Evolutionary conservation across 805 yeast species (phyloP).

Genomic region (Pichia manshurica): DNA sequence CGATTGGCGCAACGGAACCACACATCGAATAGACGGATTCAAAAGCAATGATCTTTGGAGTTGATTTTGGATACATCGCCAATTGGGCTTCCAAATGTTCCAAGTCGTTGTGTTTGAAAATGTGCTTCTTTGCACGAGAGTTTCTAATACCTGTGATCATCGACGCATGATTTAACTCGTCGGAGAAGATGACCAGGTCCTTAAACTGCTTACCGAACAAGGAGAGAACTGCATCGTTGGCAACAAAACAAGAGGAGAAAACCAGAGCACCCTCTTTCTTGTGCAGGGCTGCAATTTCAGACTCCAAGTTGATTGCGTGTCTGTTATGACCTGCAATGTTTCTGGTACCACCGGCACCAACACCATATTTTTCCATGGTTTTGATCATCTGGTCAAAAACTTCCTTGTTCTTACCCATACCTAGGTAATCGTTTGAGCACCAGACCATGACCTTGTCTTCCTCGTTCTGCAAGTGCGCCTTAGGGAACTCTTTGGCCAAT

Average conservation of each 20-base stretch:
- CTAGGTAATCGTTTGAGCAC: slow-evolving; percentile 98
- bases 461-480: slow-evolving; percentile 75
- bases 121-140: slow-evolving; percentile 80
- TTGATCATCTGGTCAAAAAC: slow-evolving; percentile 72
- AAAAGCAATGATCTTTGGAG: slow-evolving; percentile 93
- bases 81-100: slow-evolving; percentile 74
- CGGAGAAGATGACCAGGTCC: slow-evolving; percentile 86
- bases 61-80: slow-evolving; percentile 73
- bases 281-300: slow-evolving; percentile 83
- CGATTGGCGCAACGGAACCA: slow-evolving; percentile 94
- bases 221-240: slow-evolving; percentile 91
- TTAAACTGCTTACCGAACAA: slow-evolving; percentile 87
- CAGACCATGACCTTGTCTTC: slow-evolving; percentile 91
- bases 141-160: slow-evolving; percentile 95
- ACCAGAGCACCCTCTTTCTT: slow-evolving; percentile 93
- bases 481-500: slow-evolving; percentile 87
- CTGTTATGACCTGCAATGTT: slow-evolving; percentile 96
- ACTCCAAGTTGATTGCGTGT: slow-evolving; percentile 83
- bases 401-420: slow-evolving; percentile 79
- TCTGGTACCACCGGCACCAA: slow-evolving; percentile 99
- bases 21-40: slow-evolving; percentile 98
- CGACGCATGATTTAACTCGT: slow-evolving; percentile 92
- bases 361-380: slow-evolving; percentile 84
- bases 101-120: slow-evolving; percentile 88
- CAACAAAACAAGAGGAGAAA: slow-evolving; percentile 92